Base-by-base conservation (phyloP, 2,329 filamentous ascomycete genomes). In the Pseudopyricularia javanii region DNA sequence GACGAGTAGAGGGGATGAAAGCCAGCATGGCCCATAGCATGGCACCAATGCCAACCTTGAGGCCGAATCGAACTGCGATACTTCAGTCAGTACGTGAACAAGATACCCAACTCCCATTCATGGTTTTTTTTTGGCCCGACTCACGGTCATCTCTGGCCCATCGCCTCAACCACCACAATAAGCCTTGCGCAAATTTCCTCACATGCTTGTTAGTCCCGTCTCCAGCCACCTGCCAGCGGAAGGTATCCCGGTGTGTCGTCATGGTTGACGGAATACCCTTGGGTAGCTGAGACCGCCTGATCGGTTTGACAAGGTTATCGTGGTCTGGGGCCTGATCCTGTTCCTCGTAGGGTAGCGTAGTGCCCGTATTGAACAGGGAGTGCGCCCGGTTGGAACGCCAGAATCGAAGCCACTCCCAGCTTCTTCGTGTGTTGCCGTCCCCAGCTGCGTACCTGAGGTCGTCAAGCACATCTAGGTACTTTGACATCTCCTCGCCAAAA, bases 1-100 rank as follows among this genome's bases (percentile, higher is more conserved):
- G 86, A 51, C 90, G 76, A 2, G 90, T 95, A 8, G 77, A 71
- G 1, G 83, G 79, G 33, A 96, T 78, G 62, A 95, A 98, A 2
- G 93, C 85, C 59, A 94, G 87, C 66, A 93, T 80, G 17, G 90
- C 91, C 72, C 91, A 97, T 0, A 96, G 69, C 4, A 90, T 80
- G 12, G 93, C 93, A 22, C 93, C 93, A 40, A 91, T 79, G 37
- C 91, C 91, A 52, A 97, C 91, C 66, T 98, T 98, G 64, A 95
- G 79, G 4, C 91, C 91, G 63, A 95, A 97, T 48, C 78, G 73
- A 52, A 85, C 69, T 71, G 50, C 28, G 55, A 66, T 57, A 66
- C 28, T 9, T 61, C 50, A 30, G 4, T 43, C n/a, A 48, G 43
- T n/a, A 24, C 11, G 26, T 22, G 34, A 37, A 11, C 28, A 51